Evolutionary conservation across 2,329 filamentous ascomycete species (phyloP).

Genomic region (Penicillium sp.): DNA sequence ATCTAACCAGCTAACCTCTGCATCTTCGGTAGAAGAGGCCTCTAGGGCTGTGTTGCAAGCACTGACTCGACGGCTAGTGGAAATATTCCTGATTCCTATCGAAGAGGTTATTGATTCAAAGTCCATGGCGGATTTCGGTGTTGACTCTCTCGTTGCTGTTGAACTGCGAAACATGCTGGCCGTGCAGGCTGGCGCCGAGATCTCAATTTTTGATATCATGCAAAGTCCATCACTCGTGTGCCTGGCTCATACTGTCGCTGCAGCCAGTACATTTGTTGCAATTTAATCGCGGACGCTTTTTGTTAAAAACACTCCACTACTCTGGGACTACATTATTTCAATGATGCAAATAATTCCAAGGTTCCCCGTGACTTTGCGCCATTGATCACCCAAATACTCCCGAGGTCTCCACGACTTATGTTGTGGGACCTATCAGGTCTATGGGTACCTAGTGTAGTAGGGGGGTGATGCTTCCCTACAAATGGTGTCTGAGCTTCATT

Average conservation of each 20-base stretch:
- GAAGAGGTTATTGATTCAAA: conserved; percentile 1
- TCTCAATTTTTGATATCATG: not conserved
- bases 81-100: conserved; percentile 12
- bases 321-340: no score
- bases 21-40: not conserved
- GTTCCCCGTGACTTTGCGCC: no score
- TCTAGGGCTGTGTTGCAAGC: not conserved
- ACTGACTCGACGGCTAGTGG: conserved; percentile 1
- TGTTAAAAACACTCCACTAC: no score
- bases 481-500: no score
- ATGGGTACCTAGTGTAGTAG: no score
- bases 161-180: conserved; percentile 5
- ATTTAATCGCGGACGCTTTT: no score
- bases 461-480: no score
- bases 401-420: no score
- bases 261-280: not conserved
- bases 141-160: conserved; percentile 14
- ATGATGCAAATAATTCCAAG: no score
- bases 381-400: no score
- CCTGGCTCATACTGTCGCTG: not conserved
- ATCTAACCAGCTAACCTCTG: not conserved
- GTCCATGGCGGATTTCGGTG: not conserved
- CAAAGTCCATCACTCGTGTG: not conserved
- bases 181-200: not conserved
- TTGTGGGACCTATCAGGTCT: no score